A percentile compares a stretch with the other conserved stretches of the same genome.
These are phyloP conservation scores for Orobanche coerulescens DNA, from an alignment of 257 asterid species.

Conservation along the genomic window DNA sequence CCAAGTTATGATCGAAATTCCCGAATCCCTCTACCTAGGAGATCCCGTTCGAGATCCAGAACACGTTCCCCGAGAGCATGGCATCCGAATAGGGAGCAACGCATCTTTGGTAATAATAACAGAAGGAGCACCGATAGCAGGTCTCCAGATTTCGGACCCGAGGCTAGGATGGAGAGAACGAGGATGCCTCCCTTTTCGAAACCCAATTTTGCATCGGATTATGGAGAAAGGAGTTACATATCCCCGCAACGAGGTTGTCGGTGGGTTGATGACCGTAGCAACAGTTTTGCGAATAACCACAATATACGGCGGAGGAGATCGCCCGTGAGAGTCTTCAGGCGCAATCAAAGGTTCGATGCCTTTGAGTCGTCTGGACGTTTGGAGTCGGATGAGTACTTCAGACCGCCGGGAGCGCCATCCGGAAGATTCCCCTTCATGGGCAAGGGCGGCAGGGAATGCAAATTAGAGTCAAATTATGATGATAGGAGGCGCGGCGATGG, in stretches of 20 bases:
- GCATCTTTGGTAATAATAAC: conserved; percentile 22
- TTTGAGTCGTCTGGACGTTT: conserved; percentile 32
- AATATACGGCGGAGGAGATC: conserved; percentile 45
- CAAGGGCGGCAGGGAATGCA: too few relatives aligned
- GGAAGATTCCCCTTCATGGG: conserved; percentile 34
- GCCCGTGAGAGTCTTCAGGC: conserved; percentile 40
- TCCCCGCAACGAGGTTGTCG: conserved; percentile 42
- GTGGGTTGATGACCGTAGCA: conserved; percentile 38
- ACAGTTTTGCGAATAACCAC: conserved; percentile 33
- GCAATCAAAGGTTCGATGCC: conserved; percentile 36
- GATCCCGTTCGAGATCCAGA: conserved; percentile 74
- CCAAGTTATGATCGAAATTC: conserved; percentile 36
- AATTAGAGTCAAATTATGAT: too few relatives aligned
- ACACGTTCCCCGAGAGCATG: conserved; percentile 69
- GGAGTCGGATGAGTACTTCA: conserved; percentile 40
- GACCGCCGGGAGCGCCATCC: conserved; percentile 30
- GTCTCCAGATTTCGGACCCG: conserved; percentile 55
- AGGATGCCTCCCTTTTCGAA: conserved; percentile 34
- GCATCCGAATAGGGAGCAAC: conserved; percentile 44
- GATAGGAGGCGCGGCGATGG: conserved; percentile 41
- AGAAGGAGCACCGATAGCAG: conserved; percentile 36
- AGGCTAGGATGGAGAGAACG: not conserved
- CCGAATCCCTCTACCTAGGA: conserved; percentile 30
- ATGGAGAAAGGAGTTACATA: conserved; percentile 38
- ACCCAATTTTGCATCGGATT: conserved; percentile 39